phyloP scores from a whole-genome alignment of 345 rosid species.

The Eucalyptus tenuipes region DNA sequence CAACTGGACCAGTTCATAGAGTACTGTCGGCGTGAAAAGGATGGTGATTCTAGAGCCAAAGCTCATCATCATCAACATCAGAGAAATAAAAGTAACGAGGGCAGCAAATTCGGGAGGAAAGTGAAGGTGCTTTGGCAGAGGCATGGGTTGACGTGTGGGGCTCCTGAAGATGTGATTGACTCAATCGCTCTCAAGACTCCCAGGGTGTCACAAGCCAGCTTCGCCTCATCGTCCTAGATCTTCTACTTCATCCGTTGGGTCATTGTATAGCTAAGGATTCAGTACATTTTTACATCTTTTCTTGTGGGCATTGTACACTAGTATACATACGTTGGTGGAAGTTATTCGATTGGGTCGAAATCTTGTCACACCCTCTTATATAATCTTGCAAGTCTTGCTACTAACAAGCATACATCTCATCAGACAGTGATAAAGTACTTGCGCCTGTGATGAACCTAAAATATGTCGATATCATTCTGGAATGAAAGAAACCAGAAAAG shows the following conservation, averaged over 20 bases:
- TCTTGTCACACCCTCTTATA: neutral
- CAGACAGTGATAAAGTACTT: neutral
- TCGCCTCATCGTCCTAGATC: neutral
- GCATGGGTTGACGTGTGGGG: neutral
- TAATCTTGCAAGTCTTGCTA: neutral
- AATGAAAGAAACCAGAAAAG: neutral
- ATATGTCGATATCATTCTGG: neutral
- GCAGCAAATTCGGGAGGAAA: neutral
- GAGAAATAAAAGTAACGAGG: neutral
- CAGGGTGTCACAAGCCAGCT: neutral
- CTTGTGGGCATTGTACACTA: neutral
- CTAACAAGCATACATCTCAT: neutral
- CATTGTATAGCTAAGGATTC: neutral
- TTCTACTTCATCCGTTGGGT: neutral
- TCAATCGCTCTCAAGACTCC: neutral
- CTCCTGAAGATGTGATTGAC: neutral
- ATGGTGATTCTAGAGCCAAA: neutral
- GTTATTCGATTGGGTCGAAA: neutral
- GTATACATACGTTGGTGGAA: neutral
- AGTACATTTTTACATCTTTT: neutral
- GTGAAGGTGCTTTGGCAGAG: neutral
- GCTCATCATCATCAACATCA: neutral
- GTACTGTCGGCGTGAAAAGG: neutral
- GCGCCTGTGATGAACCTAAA: neutral
- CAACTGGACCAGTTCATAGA: neutral